Base-by-base conservation (phyloP, 1,284 basidiomycete genomes). In the Phellopilus nigrolimitatus region DNA sequence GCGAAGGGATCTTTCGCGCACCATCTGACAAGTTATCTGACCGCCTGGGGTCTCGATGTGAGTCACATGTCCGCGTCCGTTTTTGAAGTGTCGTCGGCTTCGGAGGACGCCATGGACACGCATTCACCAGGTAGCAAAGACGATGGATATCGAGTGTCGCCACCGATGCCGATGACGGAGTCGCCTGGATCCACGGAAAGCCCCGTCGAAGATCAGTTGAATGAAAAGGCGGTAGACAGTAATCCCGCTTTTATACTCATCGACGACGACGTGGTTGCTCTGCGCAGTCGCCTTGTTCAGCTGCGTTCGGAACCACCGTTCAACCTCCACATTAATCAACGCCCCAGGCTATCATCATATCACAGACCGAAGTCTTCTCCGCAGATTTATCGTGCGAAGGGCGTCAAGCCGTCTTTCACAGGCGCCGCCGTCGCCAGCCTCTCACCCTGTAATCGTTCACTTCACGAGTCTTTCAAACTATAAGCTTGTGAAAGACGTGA, bases 21-120 rank as follows among this genome's bases (percentile, higher is more conserved):
- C 45, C 91, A 95, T 65, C 72, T 97, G 22, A 92, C 91, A 30
- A 88, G 84, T 59, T 95, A 95, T 67, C 76, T 97, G 51, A 89
- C 88, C n/a, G 80, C 88, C 3, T 97, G 94, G 93, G 92, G 92
- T 13, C 78, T 97, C 78, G 91, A 95, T 61, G 85, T 97, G 39
- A 85, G 80, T 47, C 91, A 92, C 66, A 75, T 91, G 31, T 83
- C 90, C 3, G 81, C 82, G 53, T 72, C 72, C 6, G 75, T 73
- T 19, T 66, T 68, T 2, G 81, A 83, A 46, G 68, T 66, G 15
- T 53, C 56, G 12, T 47, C 56, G 4, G 61, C 62, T 37, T 30
- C 48, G 9, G 51, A 56, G 15, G 59, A 49, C 36, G 46, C 54
- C 13, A 47, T 54, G 13, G 38, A 52, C 3, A 47, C 57, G 7